phyloP scores from a whole-genome alignment of 345 rosid genomes.

The Mallotus nudiflorus region DNA sequence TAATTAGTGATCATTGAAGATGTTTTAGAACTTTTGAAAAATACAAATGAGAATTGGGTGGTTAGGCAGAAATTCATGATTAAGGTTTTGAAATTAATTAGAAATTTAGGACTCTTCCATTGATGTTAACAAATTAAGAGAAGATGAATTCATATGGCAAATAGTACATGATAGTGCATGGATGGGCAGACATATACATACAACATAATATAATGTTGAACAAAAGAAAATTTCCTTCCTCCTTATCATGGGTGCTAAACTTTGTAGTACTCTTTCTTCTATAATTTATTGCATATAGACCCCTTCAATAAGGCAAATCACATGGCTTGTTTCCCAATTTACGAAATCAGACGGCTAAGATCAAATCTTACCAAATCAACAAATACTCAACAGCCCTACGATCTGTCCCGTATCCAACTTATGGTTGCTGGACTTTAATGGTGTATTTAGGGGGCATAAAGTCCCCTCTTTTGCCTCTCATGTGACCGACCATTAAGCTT shows the following conservation, averaged over 20 bases:
- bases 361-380: conserved; percentile 34
- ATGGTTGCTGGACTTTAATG: conserved; percentile 38
- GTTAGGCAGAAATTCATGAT: no score
- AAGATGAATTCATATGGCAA: no score
- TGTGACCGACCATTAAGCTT: conserved; percentile 67
- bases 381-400: conserved; percentile 32
- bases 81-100: not conserved
- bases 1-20: no score
- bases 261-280: not conserved
- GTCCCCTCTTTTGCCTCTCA: conserved; percentile 61
- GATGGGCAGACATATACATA: not conserved
- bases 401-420: conserved; percentile 52
- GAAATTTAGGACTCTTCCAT: not conserved
- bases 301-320: conserved; percentile 45
- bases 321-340: conserved; percentile 50
- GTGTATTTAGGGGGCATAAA: conserved; percentile 32
- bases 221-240: not conserved
- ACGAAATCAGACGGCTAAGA: conserved; percentile 45
- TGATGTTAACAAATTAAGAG: not conserved
- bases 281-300: conserved; percentile 25
- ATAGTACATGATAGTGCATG: not conserved
- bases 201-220: not conserved
- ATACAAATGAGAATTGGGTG: no score
- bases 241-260: not conserved
- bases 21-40: no score